A percentile compares a stretch with the other conserved stretches of the same genome.
phyloP scores from a whole-genome alignment of 805 yeast genomes.

The Candida gorgasii region DNA sequence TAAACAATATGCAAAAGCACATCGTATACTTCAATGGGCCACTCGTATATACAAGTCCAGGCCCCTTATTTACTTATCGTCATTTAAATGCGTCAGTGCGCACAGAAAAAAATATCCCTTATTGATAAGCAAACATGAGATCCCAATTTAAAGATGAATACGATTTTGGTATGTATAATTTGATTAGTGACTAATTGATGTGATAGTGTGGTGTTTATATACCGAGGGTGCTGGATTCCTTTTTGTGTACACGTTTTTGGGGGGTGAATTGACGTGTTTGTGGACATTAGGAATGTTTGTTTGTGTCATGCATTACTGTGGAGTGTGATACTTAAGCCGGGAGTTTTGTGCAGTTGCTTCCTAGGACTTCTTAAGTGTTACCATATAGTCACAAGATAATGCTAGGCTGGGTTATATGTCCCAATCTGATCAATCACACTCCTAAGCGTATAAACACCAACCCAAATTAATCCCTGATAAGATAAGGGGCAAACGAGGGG shows the following conservation, averaged over 20 bases:
- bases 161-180: slow-evolving; percentile 51
- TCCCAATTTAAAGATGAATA: slow-evolving; percentile 94
- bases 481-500: not conserved
- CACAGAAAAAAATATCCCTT: slow-evolving; percentile 6
- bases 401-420: too few species aligned
- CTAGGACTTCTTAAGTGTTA: slow-evolving; percentile 1
- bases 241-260: not conserved
- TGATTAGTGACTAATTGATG: slow-evolving; percentile 7
- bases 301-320: not conserved
- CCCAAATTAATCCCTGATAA: not conserved
- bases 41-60: not conserved
- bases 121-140: slow-evolving; percentile 53
- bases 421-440: too few species aligned
- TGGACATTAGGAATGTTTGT: not conserved
- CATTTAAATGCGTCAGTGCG: slow-evolving; percentile 3
- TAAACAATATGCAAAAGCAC: too few species aligned
- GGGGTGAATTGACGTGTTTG: slow-evolving; percentile 1
- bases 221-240: not conserved
- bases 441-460: too few species aligned
- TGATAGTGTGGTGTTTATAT: not conserved
- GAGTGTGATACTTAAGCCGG: not conserved
- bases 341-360: too few species aligned
- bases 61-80: slow-evolving; percentile 6
- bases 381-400: too few species aligned
- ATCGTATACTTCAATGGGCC: not conserved